Evolutionary conservation across 2,329 filamentous ascomycete genomes (phyloP).

Genomic region (Exophiala spinifera): DNA sequence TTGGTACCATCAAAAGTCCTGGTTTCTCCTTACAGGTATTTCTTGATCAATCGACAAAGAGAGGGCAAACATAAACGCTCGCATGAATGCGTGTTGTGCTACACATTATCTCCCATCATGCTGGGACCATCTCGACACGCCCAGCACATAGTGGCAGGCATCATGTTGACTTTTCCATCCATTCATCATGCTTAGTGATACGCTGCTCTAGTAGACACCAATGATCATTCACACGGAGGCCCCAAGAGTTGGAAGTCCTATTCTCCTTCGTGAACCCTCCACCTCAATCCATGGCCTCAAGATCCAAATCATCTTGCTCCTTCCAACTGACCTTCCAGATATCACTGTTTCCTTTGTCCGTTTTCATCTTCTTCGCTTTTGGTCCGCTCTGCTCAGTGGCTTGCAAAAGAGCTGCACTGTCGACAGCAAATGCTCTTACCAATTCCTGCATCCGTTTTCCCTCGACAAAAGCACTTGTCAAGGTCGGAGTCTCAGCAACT

Average conservation of each 20-base stretch:
- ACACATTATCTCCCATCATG: too few relatives aligned
- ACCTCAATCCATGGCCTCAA: conserved; percentile 23
- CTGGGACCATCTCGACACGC: too few relatives aligned
- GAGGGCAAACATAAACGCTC: too few relatives aligned
- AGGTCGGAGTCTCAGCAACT: conserved; percentile 66
- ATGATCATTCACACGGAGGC: background rate
- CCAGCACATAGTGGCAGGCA: too few relatives aligned
- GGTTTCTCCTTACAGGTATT: too few relatives aligned
- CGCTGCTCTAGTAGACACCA: too few relatives aligned
- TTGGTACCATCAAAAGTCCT: too few relatives aligned
- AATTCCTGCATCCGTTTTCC: conserved; percentile 71
- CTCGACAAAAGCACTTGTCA: conserved; percentile 63
- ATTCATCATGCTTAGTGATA: too few relatives aligned
- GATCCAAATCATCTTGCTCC: conserved; percentile 17
- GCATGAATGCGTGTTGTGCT: too few relatives aligned
- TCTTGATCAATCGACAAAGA: too few relatives aligned
- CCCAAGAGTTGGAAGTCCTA: too few relatives aligned
- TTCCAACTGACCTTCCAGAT: conserved; percentile 23
- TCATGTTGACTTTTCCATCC: too few relatives aligned
- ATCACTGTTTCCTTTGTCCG: conserved; percentile 21
- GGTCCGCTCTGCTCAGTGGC: conserved; percentile 41
- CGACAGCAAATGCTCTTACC: conserved; percentile 70
- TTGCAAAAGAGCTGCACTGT: conserved; percentile 67
- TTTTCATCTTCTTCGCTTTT: conserved; percentile 17
- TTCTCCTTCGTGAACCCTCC: background rate